Percentiles rank a stretch among this genome's conserved stretches.
These are phyloP conservation scores for Priceomyces medius DNA, from an alignment of 805 yeast species.

Conservation along the genomic window DNA sequence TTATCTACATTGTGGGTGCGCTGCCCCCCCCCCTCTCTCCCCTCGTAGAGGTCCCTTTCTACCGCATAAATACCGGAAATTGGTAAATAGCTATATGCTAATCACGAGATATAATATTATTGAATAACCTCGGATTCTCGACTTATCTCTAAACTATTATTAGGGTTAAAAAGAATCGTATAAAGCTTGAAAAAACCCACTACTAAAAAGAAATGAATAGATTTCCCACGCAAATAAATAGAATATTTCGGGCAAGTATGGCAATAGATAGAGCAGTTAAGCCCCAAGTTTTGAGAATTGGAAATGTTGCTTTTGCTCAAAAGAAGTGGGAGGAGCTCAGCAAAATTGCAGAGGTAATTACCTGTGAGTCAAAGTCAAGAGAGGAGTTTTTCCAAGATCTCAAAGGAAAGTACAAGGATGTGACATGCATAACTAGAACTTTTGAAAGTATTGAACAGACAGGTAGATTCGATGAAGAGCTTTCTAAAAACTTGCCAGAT, in stretches of 20 bases:
- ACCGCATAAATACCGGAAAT: too few relatives aligned
- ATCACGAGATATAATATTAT: too few relatives aligned
- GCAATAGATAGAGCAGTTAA: slow-evolving; percentile 17
- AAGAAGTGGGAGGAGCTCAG: slow-evolving; percentile 62
- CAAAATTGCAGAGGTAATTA: slow-evolving; percentile 39
- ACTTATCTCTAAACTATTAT: too few relatives aligned
- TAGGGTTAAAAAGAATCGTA: too few relatives aligned
- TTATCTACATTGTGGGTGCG: too few relatives aligned
- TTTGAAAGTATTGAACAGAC: slow-evolving; percentile 51
- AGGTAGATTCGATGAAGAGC: slow-evolving; percentile 65
- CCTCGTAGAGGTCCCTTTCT: too few relatives aligned
- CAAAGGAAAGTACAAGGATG: slow-evolving; percentile 43
- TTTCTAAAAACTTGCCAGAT: slow-evolving; percentile 53
- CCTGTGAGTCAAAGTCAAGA: slow-evolving; percentile 34
- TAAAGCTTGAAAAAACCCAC: not conserved
- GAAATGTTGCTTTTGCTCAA: slow-evolving; percentile 57
- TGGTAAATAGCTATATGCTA: too few relatives aligned
- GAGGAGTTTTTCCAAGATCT: slow-evolving; percentile 44
- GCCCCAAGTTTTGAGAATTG: slow-evolving; percentile 67
- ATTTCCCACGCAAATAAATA: not conserved
- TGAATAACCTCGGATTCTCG: too few relatives aligned
- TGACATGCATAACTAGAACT: slow-evolving; percentile 50
- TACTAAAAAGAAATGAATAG: not conserved
- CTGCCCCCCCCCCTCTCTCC: too few relatives aligned
- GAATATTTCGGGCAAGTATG: slow-evolving; percentile 1